A percentile compares a stretch with the other conserved stretches of the same genome.
Conservation (phyloP, 768 basidiomycete species). For the Guyanaporus albipodus region DNA sequence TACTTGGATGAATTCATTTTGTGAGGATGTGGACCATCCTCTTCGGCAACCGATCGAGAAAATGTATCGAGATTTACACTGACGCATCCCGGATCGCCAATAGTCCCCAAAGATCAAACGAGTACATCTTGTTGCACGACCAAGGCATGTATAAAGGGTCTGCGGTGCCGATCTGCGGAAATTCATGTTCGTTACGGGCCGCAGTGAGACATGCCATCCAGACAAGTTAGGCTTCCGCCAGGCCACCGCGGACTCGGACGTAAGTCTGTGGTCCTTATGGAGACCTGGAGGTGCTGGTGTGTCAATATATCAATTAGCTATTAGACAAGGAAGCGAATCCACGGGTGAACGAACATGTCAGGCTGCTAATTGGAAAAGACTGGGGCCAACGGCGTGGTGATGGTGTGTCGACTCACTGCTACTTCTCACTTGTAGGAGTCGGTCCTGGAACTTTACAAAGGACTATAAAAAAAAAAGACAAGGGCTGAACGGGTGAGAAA, state of each 20-base stretch:
- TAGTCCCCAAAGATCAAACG: slow-evolving; percentile 7
- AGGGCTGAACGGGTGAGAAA: too few relatives aligned
- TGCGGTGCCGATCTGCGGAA: slow-evolving; percentile 17
- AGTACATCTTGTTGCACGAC: slow-evolving; percentile 3
- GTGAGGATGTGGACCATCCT: slow-evolving; percentile 2
- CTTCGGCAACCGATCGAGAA: slow-evolving; percentile 19
- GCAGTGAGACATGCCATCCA: background rate
- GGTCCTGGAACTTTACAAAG: too few relatives aligned
- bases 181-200: slow-evolving; percentile 1
- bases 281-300: slow-evolving; percentile 1
- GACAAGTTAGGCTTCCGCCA: slow-evolving; percentile 5
- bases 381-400: background rate
- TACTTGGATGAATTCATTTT: slow-evolving; percentile 16
- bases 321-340: slow-evolving; percentile 3
- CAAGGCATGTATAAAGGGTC: slow-evolving; percentile 9
- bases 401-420: too few relatives aligned
- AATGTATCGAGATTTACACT: slow-evolving; percentile 19
- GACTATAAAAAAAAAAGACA: too few relatives aligned
- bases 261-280: slow-evolving; percentile 9
- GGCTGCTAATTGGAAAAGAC: background rate
- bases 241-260: slow-evolving; percentile 20
- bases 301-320: slow-evolving; percentile 11
- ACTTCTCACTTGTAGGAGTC: too few relatives aligned
- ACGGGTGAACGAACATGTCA: slow-evolving; percentile 6
- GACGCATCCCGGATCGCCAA: slow-evolving; percentile 11